Conservation (phyloP, 2,329 filamentous ascomycete genomes). For the Gaeumannomyces tritici region DNA sequence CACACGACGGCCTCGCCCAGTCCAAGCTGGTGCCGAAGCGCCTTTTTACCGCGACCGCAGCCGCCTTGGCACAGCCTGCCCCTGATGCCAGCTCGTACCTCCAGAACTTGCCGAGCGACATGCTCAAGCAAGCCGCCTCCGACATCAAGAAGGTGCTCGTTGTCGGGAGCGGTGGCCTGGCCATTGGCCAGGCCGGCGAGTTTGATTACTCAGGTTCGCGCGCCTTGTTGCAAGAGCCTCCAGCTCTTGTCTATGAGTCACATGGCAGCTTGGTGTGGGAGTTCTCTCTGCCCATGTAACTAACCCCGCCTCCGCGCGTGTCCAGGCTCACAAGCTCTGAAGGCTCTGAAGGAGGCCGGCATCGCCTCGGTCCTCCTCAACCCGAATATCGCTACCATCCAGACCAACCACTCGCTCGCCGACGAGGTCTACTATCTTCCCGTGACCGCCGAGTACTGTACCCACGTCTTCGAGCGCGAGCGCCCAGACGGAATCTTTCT, state of each 20-base stretch:
- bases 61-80: slow-evolving; percentile 50
- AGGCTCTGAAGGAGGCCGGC: slow-evolving; percentile 91
- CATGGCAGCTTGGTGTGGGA: not conserved
- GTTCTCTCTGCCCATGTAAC: not conserved
- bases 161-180: slow-evolving; percentile 89
- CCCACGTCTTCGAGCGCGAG: slow-evolving; percentile 94
- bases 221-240: not conserved
- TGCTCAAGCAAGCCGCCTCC: slow-evolving; percentile 69
- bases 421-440: slow-evolving; percentile 98
- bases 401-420: slow-evolving; percentile 90
- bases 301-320: not conserved
- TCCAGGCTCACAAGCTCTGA: slow-evolving; percentile 86
- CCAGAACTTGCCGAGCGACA: slow-evolving; percentile 80
- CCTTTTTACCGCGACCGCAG: slow-evolving; percentile 35
- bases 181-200: slow-evolving; percentile 95
- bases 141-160: slow-evolving; percentile 96
- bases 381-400: slow-evolving; percentile 96
- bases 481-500: slow-evolving; percentile 94
- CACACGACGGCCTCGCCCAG: slow-evolving; percentile 8
- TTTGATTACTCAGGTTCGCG: slow-evolving; percentile 93
- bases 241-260: slow-evolving; percentile 15
- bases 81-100: slow-evolving; percentile 82
- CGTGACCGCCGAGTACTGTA: slow-evolving; percentile 94
- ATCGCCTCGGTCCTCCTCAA: slow-evolving; percentile 90
- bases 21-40: slow-evolving; percentile 24